These are phyloP conservation scores for Eimeria praecox DNA, from an alignment of 169 alveolate genomes.

Conservation along the genomic window DNA sequence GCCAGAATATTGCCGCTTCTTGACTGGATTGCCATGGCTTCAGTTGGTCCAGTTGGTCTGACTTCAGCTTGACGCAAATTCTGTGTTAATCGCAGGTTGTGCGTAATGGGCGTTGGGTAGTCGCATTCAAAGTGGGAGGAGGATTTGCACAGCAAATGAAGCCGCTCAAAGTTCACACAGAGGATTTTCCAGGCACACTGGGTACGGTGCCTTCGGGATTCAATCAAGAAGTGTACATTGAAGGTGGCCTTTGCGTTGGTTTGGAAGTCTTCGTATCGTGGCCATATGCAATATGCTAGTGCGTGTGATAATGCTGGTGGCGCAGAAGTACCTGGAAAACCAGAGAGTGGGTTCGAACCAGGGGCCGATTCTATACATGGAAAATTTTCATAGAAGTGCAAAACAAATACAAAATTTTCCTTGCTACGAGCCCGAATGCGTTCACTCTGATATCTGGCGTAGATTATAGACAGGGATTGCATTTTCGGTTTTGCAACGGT, in stretches of 20 bases:
- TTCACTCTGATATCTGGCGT: neutral
- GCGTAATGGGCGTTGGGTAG: neutral
- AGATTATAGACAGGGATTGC: neutral
- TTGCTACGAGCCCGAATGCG: neutral
- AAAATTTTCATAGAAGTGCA: too few species aligned
- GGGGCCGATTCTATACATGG: too few species aligned
- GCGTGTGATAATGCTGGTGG: neutral
- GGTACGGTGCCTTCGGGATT: neutral
- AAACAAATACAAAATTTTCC: too few species aligned
- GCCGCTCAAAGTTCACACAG: too few species aligned
- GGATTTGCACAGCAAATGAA: neutral
- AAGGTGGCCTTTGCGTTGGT: neutral
- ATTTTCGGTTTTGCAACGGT: neutral
- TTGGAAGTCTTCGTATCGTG: neutral
- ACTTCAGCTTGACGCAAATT: neutral
- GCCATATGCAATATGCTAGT: neutral
- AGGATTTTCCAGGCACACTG: neutral
- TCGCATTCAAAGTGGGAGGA: neutral
- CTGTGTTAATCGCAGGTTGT: neutral
- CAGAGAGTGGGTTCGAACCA: neutral
- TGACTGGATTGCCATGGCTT: neutral
- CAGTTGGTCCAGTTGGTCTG: too few species aligned
- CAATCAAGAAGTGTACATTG: neutral
- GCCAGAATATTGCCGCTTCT: neutral
- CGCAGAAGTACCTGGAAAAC: neutral